Evolutionary conservation across 306 rosid species (phyloP), one percentile per base, ranked within the genome.

Genomic region (Parietaria judaica): DNA sequence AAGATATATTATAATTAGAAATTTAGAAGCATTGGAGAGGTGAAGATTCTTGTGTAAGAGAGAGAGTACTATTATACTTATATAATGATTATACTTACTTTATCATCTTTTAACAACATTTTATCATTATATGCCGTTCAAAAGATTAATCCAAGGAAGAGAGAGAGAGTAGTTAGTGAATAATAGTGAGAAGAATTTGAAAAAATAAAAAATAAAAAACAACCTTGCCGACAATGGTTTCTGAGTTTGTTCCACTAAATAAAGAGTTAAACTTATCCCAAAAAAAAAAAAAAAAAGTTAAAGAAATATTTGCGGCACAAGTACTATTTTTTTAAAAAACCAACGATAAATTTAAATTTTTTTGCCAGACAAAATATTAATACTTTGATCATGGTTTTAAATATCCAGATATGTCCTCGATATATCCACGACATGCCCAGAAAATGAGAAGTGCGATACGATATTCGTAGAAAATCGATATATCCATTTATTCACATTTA

Each of bases 31-130:
- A 67, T 77, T 80, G 84, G 83, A 80, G 78, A 64, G 65, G 74
- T 15, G 65, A 76, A 86, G 97, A 90, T 87, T 90, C 95, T 87
- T 68, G 84, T 82, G 74, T 81, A 84, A 86, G 38, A 56, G 43
- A 39, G 67, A 72, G 83, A 78, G 37, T 60, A 15, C 52, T 76
- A 72, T 82, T 23, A 58, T 83, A 72, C 65, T 74, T 78, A 85
- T 76, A 87, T 83, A 72, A 85, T 89, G 70, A 85, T 89, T 76
- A 74, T 70, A 74, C 63, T 63, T 74, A 59, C 69, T 72, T 79
- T 53, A 64, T 69, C 65, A 23, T 23, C 31, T 23, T 72, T 54
- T 54, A 60, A 45, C 58, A 63, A 70, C n/a, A 49, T 49, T 71
- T 73, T 81, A 74, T 71, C 72, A 59, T 69, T 35, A 56, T 56